Percentiles rank a stretch among this genome's conserved stretches.
phyloP scores from a whole-genome alignment of 2,329 filamentous ascomycete species.

The Talaromyces sp. region DNA sequence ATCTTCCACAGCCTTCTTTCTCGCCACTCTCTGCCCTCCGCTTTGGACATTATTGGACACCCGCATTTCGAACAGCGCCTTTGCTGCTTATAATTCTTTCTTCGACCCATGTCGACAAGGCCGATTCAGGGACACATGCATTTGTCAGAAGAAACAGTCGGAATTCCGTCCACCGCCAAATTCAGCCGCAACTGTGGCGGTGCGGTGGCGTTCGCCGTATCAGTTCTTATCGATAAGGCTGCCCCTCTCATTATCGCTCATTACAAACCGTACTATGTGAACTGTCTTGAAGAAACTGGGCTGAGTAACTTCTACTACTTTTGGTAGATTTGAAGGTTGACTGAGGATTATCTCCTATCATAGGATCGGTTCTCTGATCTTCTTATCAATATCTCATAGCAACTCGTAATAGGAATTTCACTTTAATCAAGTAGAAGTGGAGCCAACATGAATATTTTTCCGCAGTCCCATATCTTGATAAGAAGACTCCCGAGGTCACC shows the following conservation, averaged over 20 bases:
- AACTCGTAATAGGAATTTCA: neutral
- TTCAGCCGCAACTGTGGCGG: constrained; percentile 5
- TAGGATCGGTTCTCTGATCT: neutral
- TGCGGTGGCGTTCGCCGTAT: neutral
- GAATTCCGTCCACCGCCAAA: neutral
- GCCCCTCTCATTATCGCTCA: neutral
- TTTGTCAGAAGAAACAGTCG: neutral
- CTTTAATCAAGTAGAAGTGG: neutral
- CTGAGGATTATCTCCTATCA: neutral
- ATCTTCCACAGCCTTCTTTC: constrained; percentile 14
- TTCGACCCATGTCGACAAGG: neutral
- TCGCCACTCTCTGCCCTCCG: neutral
- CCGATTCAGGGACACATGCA: neutral
- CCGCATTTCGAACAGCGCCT: neutral
- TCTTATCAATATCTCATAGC: neutral
- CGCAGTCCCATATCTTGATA: neutral
- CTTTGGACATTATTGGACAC: neutral
- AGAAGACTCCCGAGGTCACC: neutral
- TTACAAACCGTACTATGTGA: neutral
- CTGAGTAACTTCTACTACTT: neutral
- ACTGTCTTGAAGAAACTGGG: neutral
- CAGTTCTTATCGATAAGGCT: neutral
- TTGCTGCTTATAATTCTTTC: neutral
- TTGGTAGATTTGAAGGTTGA: neutral
- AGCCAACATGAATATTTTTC: neutral